phyloP scores from a whole-genome alignment of 192 early-diverging fungal species.

The Pecoramyces ruminantium region DNA sequence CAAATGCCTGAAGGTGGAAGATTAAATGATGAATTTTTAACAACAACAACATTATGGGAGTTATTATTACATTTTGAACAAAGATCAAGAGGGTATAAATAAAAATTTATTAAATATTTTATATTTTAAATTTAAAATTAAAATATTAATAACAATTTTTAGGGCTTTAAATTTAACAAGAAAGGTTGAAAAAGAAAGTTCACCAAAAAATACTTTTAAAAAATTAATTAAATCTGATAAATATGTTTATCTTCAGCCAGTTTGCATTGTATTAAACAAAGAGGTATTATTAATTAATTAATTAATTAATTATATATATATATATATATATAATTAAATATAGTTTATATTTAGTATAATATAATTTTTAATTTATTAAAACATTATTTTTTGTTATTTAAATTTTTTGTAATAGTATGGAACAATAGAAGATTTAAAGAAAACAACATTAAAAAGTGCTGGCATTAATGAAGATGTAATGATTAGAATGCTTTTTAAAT shows the following conservation, averaged over 20 bases:
- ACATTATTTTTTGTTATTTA: conserved; percentile 4
- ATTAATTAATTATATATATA: too few relatives aligned
- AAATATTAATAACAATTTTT: not conserved
- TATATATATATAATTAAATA: too few relatives aligned
- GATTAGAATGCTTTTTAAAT: conserved; percentile 50
- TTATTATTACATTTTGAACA: conserved; percentile 38
- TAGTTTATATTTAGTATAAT: too few relatives aligned
- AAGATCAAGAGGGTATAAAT: conserved; percentile 17
- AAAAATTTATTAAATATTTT: too few relatives aligned
- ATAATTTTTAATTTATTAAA: too few relatives aligned
- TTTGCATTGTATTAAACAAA: conserved; percentile 41
- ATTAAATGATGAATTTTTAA: conserved; percentile 38
- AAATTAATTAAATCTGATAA: conserved; percentile 7
- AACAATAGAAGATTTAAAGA: conserved; percentile 33
- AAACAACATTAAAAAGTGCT: conserved; percentile 46
- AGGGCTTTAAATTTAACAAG: conserved; percentile 35
- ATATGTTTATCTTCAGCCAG: conserved; percentile 37
- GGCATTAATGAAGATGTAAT: conserved; percentile 48
- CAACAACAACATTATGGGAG: conserved; percentile 50
- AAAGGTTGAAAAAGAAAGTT: conserved; percentile 9
- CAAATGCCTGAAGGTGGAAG: conserved; percentile 54
- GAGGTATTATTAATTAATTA: conserved; percentile 21
- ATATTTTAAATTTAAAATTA: too few relatives aligned
- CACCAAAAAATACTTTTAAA: conserved; percentile 1
- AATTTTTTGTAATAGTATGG: conserved; percentile 21